A percentile compares a stretch with the other conserved stretches of the same genome.
phyloP scores from a whole-genome alignment of 225 moss, liverwort and hornwort genomes.

The Rhytidiadelphus loreus region DNA sequence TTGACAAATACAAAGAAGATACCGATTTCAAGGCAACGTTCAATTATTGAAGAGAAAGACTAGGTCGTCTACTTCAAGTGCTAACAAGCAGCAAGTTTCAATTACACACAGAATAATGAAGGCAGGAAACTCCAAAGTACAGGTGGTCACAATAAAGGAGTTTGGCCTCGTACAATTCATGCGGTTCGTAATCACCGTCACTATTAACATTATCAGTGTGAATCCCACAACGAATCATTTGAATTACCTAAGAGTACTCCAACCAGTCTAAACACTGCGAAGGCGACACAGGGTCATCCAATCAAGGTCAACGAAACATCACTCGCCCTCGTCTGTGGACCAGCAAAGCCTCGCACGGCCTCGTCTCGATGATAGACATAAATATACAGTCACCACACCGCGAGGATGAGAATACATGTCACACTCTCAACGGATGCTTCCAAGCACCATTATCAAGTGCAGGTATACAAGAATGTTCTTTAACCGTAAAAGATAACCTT shows the following conservation, averaged over 20 bases:
- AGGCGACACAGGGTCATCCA: not conserved
- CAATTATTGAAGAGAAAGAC: not conserved
- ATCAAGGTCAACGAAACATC: not conserved
- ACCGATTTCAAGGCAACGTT: not conserved
- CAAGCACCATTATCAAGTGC: not conserved
- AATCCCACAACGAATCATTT: not conserved
- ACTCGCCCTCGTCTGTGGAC: not conserved
- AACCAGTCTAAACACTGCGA: not conserved
- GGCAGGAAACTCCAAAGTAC: not conserved
- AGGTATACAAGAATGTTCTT: conserved; percentile 2
- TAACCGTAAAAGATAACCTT: not conserved
- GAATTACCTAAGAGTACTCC: not conserved
- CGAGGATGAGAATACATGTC: not conserved
- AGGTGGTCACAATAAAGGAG: not conserved
- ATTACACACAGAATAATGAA: not conserved
- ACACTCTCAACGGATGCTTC: not conserved
- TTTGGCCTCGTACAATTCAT: not conserved
- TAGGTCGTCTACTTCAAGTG: not conserved
- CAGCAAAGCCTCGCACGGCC: not conserved
- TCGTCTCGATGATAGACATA: not conserved
- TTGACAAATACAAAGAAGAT: not conserved
- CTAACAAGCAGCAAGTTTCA: not conserved
- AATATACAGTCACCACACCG: not conserved
- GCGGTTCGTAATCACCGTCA: not conserved
- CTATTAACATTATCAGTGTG: not conserved